Conservation (phyloP, 2,329 filamentous ascomycete genomes). For the Fusarium paranaense region DNA sequence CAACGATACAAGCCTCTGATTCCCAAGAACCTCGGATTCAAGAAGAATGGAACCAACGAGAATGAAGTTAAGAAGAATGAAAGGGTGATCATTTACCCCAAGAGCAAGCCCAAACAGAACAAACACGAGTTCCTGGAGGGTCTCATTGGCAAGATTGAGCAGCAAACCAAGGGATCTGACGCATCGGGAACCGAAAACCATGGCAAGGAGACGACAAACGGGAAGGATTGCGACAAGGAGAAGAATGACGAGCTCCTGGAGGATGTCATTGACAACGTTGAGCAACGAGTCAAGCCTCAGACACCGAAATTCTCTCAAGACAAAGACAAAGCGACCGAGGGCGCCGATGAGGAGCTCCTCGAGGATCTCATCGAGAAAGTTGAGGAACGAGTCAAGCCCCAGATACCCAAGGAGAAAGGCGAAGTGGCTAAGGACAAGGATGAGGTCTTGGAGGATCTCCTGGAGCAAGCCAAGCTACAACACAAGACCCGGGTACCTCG, state of each 20-base stretch:
- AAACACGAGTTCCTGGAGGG: neutral
- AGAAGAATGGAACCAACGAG: neutral
- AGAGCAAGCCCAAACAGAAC: neutral
- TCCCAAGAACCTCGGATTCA: neutral
- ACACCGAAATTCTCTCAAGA: neutral
- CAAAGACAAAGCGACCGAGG: neutral
- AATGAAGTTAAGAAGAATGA: neutral
- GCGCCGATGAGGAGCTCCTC: neutral
- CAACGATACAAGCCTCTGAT: neutral
- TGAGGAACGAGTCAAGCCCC: neutral
- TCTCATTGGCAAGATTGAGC: neutral
- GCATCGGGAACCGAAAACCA: neutral
- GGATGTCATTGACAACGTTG: neutral
- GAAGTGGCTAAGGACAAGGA: neutral
- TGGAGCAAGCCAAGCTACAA: neutral
- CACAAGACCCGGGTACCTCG: neutral
- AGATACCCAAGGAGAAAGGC: neutral
- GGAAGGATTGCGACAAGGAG: neutral
- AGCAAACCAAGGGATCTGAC: neutral
- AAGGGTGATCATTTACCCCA: neutral
- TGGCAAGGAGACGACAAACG: neutral
- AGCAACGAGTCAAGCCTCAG: neutral
- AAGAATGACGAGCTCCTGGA: neutral
- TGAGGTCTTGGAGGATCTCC: neutral
- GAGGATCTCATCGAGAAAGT: neutral